Base-by-base conservation (phyloP, 108 stramenopile species). In the Fistulifera solaris region DNA sequence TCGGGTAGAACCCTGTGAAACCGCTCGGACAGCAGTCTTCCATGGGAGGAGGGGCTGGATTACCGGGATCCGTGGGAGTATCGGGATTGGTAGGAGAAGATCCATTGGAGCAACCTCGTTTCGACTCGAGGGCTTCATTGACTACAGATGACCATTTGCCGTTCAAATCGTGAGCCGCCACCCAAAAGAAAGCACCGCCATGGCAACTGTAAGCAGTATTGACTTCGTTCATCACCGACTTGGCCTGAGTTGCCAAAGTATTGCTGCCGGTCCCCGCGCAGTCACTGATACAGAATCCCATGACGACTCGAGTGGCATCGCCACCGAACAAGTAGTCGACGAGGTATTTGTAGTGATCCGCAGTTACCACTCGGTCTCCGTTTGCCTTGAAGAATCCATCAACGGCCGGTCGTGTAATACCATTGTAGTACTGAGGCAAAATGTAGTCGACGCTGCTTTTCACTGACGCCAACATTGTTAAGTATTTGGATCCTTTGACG, bases 391-490 rank as follows among this genome's bases (percentile, higher is more conserved):
- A 49, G 48, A 76, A 38, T 13, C 75, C 70, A 57, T 76, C 75
- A 12, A 55, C 1, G 7, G 28, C 70, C 21, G 70, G 64, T 13
- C 66, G 61, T 44, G 70, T 68, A 12, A 64, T 52, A 1, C 75
- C 75, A 25, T 78, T 78, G 63, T 78, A 78, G 42, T 75, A 72
- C 50, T 78, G 77, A 3, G 77, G 73, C 73, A 78, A 72, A 26
- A 78, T 41, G 40, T 72, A 78, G 41, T 78, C 73, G 19, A 78
- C 27, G 17, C 62, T 40, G 35, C 46, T 35, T 23, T 41, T 22
- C n/a, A 61, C 27, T n/a, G 40, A 53, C 18, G 61, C 63, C 45
- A 81, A 40, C 14, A 77, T 64, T 0, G 75, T 51, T 38, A 59
- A 81, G 52, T 77, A 67, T 26, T 52, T 49, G n/a, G 57, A 65